Conservation (phyloP, 768 basidiomycete species). For the Dacryopinax primogenitus region DNA sequence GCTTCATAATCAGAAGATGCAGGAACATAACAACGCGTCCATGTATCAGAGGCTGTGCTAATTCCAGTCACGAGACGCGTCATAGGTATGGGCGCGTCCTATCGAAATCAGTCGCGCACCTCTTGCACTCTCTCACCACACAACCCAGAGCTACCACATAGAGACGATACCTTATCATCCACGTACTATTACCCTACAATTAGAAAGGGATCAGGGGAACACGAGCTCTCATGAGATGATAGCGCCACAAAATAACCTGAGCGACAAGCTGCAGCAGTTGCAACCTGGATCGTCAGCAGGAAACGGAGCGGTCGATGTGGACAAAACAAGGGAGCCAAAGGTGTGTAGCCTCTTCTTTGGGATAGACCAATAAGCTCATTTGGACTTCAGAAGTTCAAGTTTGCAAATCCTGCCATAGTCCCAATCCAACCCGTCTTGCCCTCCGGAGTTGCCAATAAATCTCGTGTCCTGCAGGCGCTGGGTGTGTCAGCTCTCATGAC, state of each 20-base stretch:
- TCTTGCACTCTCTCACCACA: neutral
- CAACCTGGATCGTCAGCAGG: neutral
- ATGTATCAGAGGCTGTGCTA: neutral
- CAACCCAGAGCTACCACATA: neutral
- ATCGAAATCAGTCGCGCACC: neutral
- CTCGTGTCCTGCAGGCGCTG: neutral
- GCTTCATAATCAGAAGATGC: neutral
- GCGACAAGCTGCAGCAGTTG: constrained; percentile 4
- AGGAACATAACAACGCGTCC: neutral
- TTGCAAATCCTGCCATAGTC: neutral
- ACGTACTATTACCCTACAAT: neutral
- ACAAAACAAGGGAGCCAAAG: neutral
- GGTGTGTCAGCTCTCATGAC: neutral
- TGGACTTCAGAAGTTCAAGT: neutral
- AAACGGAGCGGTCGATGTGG: neutral
- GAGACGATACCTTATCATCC: neutral
- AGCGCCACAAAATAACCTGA: neutral
- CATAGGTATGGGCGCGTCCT: too few species aligned
- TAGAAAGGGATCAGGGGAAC: neutral
- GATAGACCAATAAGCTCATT: neutral
- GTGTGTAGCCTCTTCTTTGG: neutral
- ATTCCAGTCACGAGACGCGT: constrained; percentile 7
- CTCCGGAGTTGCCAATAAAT: neutral
- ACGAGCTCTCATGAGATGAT: neutral
- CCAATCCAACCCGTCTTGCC: neutral